These are phyloP conservation scores for Sporothrix brunneoviolacea DNA, from an alignment of 2,329 filamentous ascomycete species.

Conservation along the genomic window DNA sequence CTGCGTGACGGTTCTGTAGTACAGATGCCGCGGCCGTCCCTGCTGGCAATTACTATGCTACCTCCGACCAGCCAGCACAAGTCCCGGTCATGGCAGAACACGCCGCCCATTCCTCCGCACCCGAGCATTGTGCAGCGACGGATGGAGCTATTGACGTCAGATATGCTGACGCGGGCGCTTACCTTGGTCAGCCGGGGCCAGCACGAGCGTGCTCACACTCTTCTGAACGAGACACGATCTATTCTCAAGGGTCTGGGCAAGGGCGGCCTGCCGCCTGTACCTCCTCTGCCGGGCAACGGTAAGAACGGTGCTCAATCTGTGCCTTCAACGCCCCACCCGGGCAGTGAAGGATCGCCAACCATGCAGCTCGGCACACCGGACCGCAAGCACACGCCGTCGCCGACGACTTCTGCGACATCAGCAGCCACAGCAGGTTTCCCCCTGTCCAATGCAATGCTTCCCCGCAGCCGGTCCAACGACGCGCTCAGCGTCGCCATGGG, in stretches of 20 bases:
- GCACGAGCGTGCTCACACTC: conserved; percentile 86
- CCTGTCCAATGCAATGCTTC: conserved; percentile 32
- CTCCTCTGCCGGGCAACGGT: conserved; percentile 45
- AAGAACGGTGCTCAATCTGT: conserved; percentile 34
- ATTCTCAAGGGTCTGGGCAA: conserved; percentile 96
- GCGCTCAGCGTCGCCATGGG: conserved; percentile 47
- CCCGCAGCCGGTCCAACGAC: conserved; percentile 49
- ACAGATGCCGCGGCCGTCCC: conserved; percentile 80
- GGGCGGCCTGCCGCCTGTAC: conserved; percentile 84
- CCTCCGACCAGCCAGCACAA: conserved; percentile 59
- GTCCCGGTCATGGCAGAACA: conserved; percentile 56
- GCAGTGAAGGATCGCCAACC: conserved; percentile 38
- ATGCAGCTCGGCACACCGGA: conserved; percentile 41
- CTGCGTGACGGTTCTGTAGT: conserved; percentile 79
- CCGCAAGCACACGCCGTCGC: conserved; percentile 50
- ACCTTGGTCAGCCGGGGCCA: conserved; percentile 87
- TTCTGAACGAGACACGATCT: conserved; percentile 86
- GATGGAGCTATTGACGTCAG: conserved; percentile 95
- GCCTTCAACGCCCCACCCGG: conserved; percentile 44
- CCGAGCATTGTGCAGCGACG: conserved; percentile 90
- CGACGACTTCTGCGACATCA: conserved; percentile 42
- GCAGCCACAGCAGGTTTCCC: conserved; percentile 35
- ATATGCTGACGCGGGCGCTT: conserved; percentile 91
- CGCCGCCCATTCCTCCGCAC: conserved; percentile 86
- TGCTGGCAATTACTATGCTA: conserved; percentile 93